A percentile compares a stretch with the other conserved stretches of the same genome.
phyloP scores from a whole-genome alignment of 768 basidiomycete genomes.

The Fistulinella prunicolor region DNA sequence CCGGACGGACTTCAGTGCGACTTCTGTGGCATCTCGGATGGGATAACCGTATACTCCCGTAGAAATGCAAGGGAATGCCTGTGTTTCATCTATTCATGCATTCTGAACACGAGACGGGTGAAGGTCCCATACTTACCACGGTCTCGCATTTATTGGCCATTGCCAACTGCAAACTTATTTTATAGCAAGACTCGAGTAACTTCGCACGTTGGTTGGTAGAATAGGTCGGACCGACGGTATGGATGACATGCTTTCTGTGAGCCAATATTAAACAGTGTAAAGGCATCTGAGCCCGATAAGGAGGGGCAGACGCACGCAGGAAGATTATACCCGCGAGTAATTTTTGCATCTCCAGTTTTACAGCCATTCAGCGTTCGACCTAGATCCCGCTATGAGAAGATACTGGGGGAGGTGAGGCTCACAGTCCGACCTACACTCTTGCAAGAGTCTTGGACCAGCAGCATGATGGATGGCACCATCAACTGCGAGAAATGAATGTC shows the following conservation, averaged over 20 bases:
- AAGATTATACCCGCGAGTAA: slow-evolving; percentile 72
- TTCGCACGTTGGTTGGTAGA: slow-evolving; percentile 41
- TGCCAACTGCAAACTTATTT: slow-evolving; percentile 58
- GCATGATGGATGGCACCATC: slow-evolving; percentile 81
- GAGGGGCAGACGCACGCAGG: slow-evolving; percentile 57
- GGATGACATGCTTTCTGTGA: slow-evolving; percentile 66
- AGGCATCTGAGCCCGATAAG: neutral
- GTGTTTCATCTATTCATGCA: neutral
- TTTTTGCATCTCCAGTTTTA: slow-evolving; percentile 70
- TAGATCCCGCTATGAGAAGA: slow-evolving; percentile 44
- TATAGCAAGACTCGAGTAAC: slow-evolving; percentile 68
- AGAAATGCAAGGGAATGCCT: slow-evolving; percentile 83
- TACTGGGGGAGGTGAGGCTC: neutral
- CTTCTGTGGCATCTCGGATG: slow-evolving; percentile 63
- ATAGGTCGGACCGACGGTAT: slow-evolving; percentile 77
- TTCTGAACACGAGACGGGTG: neutral
- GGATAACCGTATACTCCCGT: slow-evolving; percentile 82
- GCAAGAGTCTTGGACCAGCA: slow-evolving; percentile 60
- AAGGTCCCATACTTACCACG: slow-evolving; percentile 43
- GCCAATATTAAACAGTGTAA: neutral
- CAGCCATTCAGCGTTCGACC: slow-evolving; percentile 67
- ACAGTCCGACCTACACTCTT: slow-evolving; percentile 57
- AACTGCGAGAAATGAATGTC: slow-evolving; percentile 40
- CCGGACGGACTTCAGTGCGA: slow-evolving; percentile 61
- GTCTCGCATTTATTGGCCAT: slow-evolving; percentile 56